Conservation (phyloP, 2,329 filamentous ascomycete genomes). For the Fusarium anguioides region DNA sequence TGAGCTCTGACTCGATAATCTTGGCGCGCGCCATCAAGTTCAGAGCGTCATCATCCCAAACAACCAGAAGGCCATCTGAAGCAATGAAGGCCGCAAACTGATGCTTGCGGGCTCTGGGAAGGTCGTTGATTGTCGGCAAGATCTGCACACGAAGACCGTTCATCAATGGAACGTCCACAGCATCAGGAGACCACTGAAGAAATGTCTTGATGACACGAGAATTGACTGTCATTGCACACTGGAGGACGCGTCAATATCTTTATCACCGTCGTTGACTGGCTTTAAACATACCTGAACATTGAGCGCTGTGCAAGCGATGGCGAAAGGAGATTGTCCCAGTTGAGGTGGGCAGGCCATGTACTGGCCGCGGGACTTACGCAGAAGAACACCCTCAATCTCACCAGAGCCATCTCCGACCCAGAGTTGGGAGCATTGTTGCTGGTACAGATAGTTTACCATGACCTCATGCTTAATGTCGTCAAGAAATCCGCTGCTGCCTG, state of each 20-base stretch:
- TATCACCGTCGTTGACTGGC: background rate
- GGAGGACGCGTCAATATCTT: background rate
- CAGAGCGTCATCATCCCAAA: slow-evolving; percentile 85
- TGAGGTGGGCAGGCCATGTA: slow-evolving; percentile 80
- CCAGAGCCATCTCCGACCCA: slow-evolving; percentile 79
- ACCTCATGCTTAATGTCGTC: slow-evolving; percentile 84
- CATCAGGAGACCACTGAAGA: slow-evolving; percentile 76
- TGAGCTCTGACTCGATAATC: slow-evolving; percentile 79
- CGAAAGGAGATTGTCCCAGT: slow-evolving; percentile 71
- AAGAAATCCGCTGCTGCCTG: slow-evolving; percentile 63
- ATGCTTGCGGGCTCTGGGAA: slow-evolving; percentile 77
- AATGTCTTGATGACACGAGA: slow-evolving; percentile 84
- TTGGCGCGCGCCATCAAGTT: slow-evolving; percentile 76
- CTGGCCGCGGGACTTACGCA: slow-evolving; percentile 73
- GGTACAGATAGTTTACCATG: slow-evolving; percentile 85
- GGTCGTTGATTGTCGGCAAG: slow-evolving; percentile 75
- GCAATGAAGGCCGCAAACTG: slow-evolving; percentile 85
- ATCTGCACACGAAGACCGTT: slow-evolving; percentile 84
- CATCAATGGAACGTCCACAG: slow-evolving; percentile 78
- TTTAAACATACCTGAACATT: slow-evolving; percentile 71
- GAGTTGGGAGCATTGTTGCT: slow-evolving; percentile 79
- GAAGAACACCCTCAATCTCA: slow-evolving; percentile 76
- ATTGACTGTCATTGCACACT: slow-evolving; percentile 85
- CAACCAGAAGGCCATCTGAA: slow-evolving; percentile 75
- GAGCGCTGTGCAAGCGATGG: slow-evolving; percentile 72